Base-by-base conservation (phyloP, 2,329 filamentous ascomycete genomes). In the Cytospora leucostoma region DNA sequence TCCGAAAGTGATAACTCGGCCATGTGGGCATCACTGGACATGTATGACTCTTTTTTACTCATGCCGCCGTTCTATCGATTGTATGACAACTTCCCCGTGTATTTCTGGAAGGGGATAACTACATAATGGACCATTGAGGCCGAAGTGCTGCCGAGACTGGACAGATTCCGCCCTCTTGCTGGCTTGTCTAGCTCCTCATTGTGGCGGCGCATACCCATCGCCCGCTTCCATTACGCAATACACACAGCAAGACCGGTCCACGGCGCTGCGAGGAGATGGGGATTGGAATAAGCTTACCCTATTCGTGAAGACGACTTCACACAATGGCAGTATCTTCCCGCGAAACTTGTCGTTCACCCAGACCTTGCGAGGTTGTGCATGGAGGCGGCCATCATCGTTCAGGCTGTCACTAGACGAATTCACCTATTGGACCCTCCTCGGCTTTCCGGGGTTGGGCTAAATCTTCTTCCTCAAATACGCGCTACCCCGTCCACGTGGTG, bases 301-400 rank as follows among this genome's bases (percentile, higher is more conserved):
- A n/a, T 52, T 19, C 50, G 44, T 32, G 21, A 32, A 15, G 1
- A 15, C n/a, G 27, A 12, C 1, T 3, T 47, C 21, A n/a, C n/a
- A 17, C 33, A 27, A 4, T 34, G 40, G 32, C 32, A 49, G 27
- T 19, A 33, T 27, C 32, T 17, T 33, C 6, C 4, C 27, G n/a
- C 49, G 38, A 61, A 55, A 55, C 51, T 32, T 50, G 27, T 55
- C 49, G 47, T 61, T 34, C 55, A 32, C 38, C 38, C 33, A 38
- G 59, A 38, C 51, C 32, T 55, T 61, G 32, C 32, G n/a, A 61
- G 38, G 49, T 38, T 55, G 47, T 61, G 59, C 51, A 49, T n/a
- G 33, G 21, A 55, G 50, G 38, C 8, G 40, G 12, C n/a, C 32
- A 54, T 51, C n/a, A 44, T 27, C 38, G 17, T 12, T 32, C 10